These are phyloP conservation scores for Hanseniaspora lachancei DNA, from an alignment of 805 yeast genomes.

Conservation along the genomic window DNA sequence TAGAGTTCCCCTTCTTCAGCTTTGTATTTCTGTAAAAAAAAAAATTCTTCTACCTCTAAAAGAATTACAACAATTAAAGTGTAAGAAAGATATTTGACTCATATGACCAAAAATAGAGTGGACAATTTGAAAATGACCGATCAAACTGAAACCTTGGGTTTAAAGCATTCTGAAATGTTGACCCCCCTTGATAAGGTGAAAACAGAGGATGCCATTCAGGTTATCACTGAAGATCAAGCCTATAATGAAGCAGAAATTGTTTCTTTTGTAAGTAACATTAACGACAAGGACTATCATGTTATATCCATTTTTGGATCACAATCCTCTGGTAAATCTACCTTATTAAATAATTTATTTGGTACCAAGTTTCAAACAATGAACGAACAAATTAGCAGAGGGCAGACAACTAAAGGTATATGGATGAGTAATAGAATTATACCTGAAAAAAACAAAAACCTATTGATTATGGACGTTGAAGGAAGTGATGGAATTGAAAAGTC, in stretches of 20 bases:
- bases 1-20: no score
- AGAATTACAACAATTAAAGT: neutral
- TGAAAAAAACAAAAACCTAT: slow-evolving; percentile 30
- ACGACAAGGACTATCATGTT: slow-evolving; percentile 61
- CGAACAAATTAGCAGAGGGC: slow-evolving; percentile 60
- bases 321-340: slow-evolving; percentile 89
- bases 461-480: slow-evolving; percentile 96
- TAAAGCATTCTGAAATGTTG: neutral
- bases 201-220: slow-evolving; percentile 77
- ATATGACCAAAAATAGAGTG: neutral
- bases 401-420: slow-evolving; percentile 83
- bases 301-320: slow-evolving; percentile 96
- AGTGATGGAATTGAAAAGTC: slow-evolving; percentile 97
- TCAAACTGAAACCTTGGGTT: neutral
- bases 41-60: neutral
- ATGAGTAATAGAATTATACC: slow-evolving; percentile 34
- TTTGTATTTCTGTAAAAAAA: no score
- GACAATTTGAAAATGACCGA: neutral
- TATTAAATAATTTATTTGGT: slow-evolving; percentile 71
- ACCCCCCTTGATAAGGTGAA: slow-evolving; percentile 33
- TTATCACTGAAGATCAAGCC: slow-evolving; percentile 83
- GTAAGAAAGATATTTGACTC: neutral
- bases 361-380: slow-evolving; percentile 91
- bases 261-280: slow-evolving; percentile 1
- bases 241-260: slow-evolving; percentile 45